These are phyloP conservation scores for Hamamelis virginiana DNA, from an alignment of 164 flowering plant species.

Conservation along the genomic window DNA sequence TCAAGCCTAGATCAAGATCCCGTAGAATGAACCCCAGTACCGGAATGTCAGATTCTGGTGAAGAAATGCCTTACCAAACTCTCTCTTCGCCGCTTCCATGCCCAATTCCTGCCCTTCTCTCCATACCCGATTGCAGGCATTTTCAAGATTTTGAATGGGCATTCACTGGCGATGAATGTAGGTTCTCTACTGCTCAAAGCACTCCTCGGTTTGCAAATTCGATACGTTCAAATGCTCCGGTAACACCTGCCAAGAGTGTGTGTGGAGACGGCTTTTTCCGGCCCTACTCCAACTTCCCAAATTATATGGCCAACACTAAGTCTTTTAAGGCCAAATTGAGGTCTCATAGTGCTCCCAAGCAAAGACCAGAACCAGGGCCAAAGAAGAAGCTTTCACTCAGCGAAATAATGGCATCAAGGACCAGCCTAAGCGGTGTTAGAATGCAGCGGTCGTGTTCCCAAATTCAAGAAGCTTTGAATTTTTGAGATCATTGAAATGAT, in stretches of 20 bases:
- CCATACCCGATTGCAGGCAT: slow-evolving; percentile 43
- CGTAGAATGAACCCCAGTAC: slow-evolving; percentile 33
- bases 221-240: slow-evolving; percentile 28
- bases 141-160: slow-evolving; percentile 61
- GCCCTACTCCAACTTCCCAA: slow-evolving; percentile 50
- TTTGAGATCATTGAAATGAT: slow-evolving; percentile 2
- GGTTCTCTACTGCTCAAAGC: slow-evolving; percentile 74
- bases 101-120: slow-evolving; percentile 49
- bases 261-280: slow-evolving; percentile 50
- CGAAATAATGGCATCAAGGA: slow-evolving; percentile 68
- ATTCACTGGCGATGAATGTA: slow-evolving; percentile 54
- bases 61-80: slow-evolving; percentile 38
- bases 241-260: slow-evolving; percentile 67
- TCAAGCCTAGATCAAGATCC: slow-evolving; percentile 56
- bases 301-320: slow-evolving; percentile 76
- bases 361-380: slow-evolving; percentile 63
- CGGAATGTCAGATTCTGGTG: slow-evolving; percentile 47
- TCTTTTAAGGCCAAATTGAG: slow-evolving; percentile 71
- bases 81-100: slow-evolving; percentile 56
- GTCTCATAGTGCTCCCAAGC: slow-evolving; percentile 81
- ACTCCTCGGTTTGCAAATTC: slow-evolving; percentile 64
- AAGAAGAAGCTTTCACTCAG: slow-evolving; percentile 59
- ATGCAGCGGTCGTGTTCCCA: slow-evolving; percentile 59
- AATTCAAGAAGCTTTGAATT: slow-evolving; percentile 42
- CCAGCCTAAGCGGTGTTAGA: slow-evolving; percentile 63